Evolutionary conservation across 176 grass and related monocot genomes (phyloP), one percentile per base, ranked within the genome.

Genomic region (Thalia dealbata): DNA sequence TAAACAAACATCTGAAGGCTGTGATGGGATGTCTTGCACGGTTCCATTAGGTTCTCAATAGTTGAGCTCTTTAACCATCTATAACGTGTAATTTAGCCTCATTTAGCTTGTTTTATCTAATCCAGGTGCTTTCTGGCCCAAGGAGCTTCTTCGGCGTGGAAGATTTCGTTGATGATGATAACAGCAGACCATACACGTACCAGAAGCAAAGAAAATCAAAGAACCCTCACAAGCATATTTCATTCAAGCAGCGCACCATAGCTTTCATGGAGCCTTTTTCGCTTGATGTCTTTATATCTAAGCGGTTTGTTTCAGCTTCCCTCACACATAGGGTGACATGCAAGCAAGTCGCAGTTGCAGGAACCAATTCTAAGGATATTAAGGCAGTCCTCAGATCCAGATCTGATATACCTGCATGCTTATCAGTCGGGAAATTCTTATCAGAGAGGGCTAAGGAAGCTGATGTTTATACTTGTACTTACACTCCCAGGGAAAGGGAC

Each of bases 81-180:
- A 3, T 44, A 44, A 44, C n/a, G n/a, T n/a, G 9, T 9, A 44
- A 44, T 4, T 44, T 48, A 48, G 11, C 45, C 45, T 48, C 45
- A 48, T 48, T 48, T 48, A 10, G 45, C 45, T 48, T 58, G 7
- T 58, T 9, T 58, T 38, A 38, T 4, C 32, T 72, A 19, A 0
- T 23, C 30, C 78, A 96, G 91, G 76, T 86, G 26, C 38, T 91
- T 64, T 76, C 81, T 19, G 87, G 75, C 27, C 79, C 89, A 14
- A 85, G 92, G 80, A 96, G 92, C 71, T 92, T 96, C 82, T 92
- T 96, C 16, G 92, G 92, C 6, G 89, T 96, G 30, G 92, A 96
- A 73, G 87, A 96, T 69, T 92, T 92, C 12, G 46, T 96, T 69
- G 89, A 92, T 6, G 89, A 96, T 55, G 87, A 96, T 77, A 96